Evolutionary conservation across 2,329 filamentous ascomycete species (phyloP), one percentile per base, ranked within the genome.

Genomic region (Coniochaeta sp.): DNA sequence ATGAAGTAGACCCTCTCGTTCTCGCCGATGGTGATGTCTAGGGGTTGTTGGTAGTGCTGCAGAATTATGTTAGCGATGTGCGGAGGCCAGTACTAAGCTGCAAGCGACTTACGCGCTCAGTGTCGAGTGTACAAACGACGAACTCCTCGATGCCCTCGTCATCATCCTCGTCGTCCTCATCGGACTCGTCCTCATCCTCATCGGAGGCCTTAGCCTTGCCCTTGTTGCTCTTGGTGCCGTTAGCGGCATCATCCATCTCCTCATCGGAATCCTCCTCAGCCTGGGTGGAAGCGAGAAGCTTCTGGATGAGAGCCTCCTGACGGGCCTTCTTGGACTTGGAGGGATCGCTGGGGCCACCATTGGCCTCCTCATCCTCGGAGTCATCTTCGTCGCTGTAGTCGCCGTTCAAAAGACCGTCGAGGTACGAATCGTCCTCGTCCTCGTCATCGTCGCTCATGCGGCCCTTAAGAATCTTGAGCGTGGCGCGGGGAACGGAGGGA

Each of bases 111-210:
- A 96, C 94, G 76, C 86, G 89, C 71, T 90, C 84, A 28, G 91
- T 89, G 73, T 97, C 91, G 51, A 99, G 83, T 56, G 94, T 99
- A 82, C 94, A 99, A 62, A 99, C 75, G 61, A 97, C 91, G 63
- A 89, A 89, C 76, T 96, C 89, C 70, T 96, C 90, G 50, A 92
- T 75, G 64, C 90, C 83, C 16, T 80, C 71, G 24, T 78, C 80
- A 38, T 82, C 80, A 6, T 79, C 81, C 53, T 81, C 78, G 51
- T 86, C 80, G 28, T 83, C 81, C 24, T 81, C 78, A 12, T 81
- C 76, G 2, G 81, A 77, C 47, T 82, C 76, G 12, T 81, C 78
- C 42, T 79, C 77, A n/a, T 80, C 77, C n/a, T 80, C 77, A 28
- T 79, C 76, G 47, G 75, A 76, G 56, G 83, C 85, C 65, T 84